These are phyloP conservation scores for Hansenula anomala DNA, from an alignment of 1,139 yeast species.

Conservation along the genomic window DNA sequence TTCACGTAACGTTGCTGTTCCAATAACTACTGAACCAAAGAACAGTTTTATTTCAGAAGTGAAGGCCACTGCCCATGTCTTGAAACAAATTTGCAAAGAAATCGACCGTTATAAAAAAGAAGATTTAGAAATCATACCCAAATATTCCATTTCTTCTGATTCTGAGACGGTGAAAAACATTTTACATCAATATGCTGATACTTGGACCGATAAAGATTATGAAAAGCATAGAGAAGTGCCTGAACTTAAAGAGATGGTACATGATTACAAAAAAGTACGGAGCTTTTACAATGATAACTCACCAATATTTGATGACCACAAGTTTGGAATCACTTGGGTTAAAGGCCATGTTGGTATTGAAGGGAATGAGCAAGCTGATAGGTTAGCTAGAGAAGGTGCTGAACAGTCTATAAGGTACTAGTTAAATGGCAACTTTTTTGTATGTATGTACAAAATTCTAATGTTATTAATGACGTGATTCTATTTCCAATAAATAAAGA, in stretches of 20 bases:
- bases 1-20: slow-evolving; percentile 47
- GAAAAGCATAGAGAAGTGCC: slow-evolving; percentile 23
- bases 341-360: slow-evolving; percentile 63
- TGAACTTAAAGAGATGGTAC: slow-evolving; percentile 20
- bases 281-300: slow-evolving; percentile 25
- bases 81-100: slow-evolving; percentile 32
- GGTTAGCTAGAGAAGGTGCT: slow-evolving; percentile 66
- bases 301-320: slow-evolving; percentile 20
- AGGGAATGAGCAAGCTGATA: slow-evolving; percentile 80
- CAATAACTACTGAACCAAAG: slow-evolving; percentile 41
- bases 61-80: slow-evolving; percentile 56
- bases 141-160: slow-evolving; percentile 46
- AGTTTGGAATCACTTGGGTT: slow-evolving; percentile 52
- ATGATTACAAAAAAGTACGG: slow-evolving; percentile 23
- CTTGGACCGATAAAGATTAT: slow-evolving; percentile 29
- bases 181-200: slow-evolving; percentile 44
- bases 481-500: too few relatives aligned
- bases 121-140: slow-evolving; percentile 15
- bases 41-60: slow-evolving; percentile 86
- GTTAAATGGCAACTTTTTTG: too few relatives aligned
- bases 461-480: too few relatives aligned
- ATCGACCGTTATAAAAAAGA: slow-evolving; percentile 28
- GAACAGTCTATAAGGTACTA: slow-evolving; percentile 23
- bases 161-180: slow-evolving; percentile 49
- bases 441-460: too few relatives aligned